Evolutionary conservation across 805 yeast species (phyloP), one percentile per base, ranked within the genome.

Genomic region (Alloascoidea africana): DNA sequence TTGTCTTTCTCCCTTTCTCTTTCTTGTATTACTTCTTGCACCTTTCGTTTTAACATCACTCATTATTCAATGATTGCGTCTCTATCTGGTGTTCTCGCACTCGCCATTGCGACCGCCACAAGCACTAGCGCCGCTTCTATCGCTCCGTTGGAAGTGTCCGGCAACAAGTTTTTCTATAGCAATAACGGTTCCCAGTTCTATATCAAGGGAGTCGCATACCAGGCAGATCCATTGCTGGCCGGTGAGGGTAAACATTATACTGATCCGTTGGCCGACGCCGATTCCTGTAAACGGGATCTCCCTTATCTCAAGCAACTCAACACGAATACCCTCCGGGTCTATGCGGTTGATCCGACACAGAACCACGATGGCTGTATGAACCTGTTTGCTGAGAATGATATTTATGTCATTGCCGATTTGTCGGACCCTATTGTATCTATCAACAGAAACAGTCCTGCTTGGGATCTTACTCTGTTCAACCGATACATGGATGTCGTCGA

Each of bases 371-470:
- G 58, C 16, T 86, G 95, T 60, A 82, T 87, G 86, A 47, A 68
- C 36, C 66, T 73, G 8, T 70, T 83, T 40, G 68, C 68, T 41
- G 82, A 81, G 17, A 93, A 89, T 39, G 96, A 95, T 38, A 87
- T 91, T 49, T 91, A 91, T 54, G 84, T 89, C 18, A 61, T 91
- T 50, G 77, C 94, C 32, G 98, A 91, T 60, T 69, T 91, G 48
- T 76, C 94, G 32, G 87, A 87, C 53, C 96, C 97, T 3, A 71
- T 71, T 35, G 51, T 60, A 33, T 84, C 96, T 18, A 79, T 89
- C 49, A 68, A 73, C 52, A 76, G 96, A 54, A 70, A 72, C 52
- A 58, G 64, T 39, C 97, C 98, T 27, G 57, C 62, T 38, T 86
- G 96, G 95, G 73, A 76, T 54, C 59, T 73, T 35, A 72, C 66